These are phyloP conservation scores for Bullera alba DNA, from an alignment of 768 basidiomycete species.

Conservation along the genomic window DNA sequence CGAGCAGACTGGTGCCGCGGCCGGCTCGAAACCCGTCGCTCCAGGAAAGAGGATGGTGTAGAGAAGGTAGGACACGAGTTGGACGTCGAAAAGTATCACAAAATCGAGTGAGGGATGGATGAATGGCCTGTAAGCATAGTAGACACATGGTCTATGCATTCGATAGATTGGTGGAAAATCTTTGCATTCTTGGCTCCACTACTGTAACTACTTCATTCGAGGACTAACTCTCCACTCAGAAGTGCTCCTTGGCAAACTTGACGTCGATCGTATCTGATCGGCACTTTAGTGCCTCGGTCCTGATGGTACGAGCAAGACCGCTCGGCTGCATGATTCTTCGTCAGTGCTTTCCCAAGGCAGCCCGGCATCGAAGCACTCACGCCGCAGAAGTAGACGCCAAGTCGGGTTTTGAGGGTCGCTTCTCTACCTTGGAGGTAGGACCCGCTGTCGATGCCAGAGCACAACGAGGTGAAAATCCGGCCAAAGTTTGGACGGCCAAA, in stretches of 20 bases:
- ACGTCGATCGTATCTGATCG: slow-evolving; percentile 60
- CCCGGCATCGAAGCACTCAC: slow-evolving; percentile 23
- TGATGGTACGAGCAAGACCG: slow-evolving; percentile 66
- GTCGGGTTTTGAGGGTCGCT: slow-evolving; percentile 71
- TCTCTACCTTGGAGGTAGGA: slow-evolving; percentile 73
- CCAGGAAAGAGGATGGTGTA: slow-evolving; percentile 15
- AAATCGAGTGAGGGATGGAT: too few relatives aligned
- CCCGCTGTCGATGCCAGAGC: slow-evolving; percentile 70
- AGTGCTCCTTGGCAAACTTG: slow-evolving; percentile 69
- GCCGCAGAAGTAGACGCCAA: slow-evolving; percentile 87
- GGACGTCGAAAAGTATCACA: too few relatives aligned
- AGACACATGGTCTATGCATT: too few relatives aligned
- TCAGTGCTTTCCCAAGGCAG: background rate
- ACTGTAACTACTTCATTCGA: too few relatives aligned
- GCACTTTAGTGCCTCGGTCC: slow-evolving; percentile 59
- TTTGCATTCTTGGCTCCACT: too few relatives aligned
- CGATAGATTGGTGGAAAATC: too few relatives aligned
- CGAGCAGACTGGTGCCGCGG: slow-evolving; percentile 3
- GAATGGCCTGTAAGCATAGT: too few relatives aligned
- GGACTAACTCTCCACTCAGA: slow-evolving; percentile 9
- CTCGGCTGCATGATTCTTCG: slow-evolving; percentile 50
- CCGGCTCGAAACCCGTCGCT: too few relatives aligned
- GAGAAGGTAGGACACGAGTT: too few relatives aligned
- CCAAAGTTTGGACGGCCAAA: slow-evolving; percentile 90
- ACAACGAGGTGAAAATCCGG: slow-evolving; percentile 66